Conservation (phyloP, 2,329 filamentous ascomycete species). For the Teratosphaeria gauchensis region DNA sequence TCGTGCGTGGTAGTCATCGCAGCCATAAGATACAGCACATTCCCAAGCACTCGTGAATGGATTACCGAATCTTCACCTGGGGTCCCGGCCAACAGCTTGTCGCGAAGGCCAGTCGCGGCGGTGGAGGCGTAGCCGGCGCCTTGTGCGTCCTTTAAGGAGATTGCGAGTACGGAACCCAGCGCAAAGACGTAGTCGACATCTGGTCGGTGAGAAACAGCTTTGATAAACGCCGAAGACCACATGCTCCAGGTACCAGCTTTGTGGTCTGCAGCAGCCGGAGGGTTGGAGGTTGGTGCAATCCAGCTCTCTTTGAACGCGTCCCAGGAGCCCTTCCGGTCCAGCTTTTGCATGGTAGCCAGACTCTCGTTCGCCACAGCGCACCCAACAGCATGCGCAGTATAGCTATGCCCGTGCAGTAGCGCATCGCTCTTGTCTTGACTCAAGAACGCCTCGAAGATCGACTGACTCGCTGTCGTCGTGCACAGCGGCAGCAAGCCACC, state of each 20-base stretch:
- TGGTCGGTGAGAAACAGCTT: constrained; percentile 45
- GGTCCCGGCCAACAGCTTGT: constrained; percentile 34
- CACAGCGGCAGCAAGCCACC: constrained; percentile 71
- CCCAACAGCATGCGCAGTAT: constrained; percentile 74
- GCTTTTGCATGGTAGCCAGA: constrained; percentile 47
- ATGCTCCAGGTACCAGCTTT: constrained; percentile 54
- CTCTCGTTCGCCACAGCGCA: constrained; percentile 68
- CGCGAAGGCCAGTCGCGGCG: constrained; percentile 44
- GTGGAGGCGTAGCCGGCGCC: constrained; percentile 48
- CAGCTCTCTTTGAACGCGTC: constrained; percentile 44
- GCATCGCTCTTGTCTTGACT: constrained; percentile 68
- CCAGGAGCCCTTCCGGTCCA: constrained; percentile 52
- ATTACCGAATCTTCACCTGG: constrained; percentile 34
- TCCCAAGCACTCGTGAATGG: constrained; percentile 51
- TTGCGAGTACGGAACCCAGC: constrained; percentile 63
- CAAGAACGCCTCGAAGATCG: constrained; percentile 62
- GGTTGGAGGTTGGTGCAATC: constrained; percentile 10
- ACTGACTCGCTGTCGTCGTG: constrained; percentile 63
- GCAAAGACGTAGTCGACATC: constrained; percentile 59
- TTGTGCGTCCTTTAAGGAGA: constrained; percentile 44
- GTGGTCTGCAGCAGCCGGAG: not conserved
- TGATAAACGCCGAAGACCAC: constrained; percentile 56
- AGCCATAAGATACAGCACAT: constrained; percentile 53
- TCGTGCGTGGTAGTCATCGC: constrained; percentile 41
- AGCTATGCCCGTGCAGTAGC: constrained; percentile 74